Conservation (phyloP, 768 basidiomycete species). For the Leccinum rimulosum region DNA sequence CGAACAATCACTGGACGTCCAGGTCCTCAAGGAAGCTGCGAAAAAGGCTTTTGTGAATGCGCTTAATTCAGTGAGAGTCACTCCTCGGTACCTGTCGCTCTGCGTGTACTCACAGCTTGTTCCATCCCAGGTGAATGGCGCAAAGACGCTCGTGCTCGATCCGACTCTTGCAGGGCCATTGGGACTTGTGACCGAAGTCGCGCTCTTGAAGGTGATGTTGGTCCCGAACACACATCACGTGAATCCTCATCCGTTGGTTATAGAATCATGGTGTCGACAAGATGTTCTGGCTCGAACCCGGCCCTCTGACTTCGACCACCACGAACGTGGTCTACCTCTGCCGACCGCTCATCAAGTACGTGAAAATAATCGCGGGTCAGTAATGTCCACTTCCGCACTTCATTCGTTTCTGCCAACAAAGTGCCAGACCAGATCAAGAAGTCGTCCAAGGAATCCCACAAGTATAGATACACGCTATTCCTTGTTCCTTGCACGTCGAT, state of each 20-base stretch:
- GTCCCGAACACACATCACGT: background rate
- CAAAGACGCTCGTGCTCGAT: slow-evolving; percentile 96
- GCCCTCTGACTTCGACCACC: too few relatives aligned
- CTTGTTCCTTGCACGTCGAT: too few relatives aligned
- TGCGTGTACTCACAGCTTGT: slow-evolving; percentile 5
- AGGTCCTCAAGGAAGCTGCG: slow-evolving; percentile 72
- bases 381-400: too few relatives aligned
- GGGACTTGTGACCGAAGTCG: slow-evolving; percentile 92
- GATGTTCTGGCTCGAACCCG: slow-evolving; percentile 98
- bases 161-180: slow-evolving; percentile 85
- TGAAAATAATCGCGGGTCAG: too few relatives aligned
- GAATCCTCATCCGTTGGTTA: slow-evolving; percentile 8
- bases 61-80: slow-evolving; percentile 67
- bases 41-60: slow-evolving; percentile 81
- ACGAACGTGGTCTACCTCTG: too few relatives aligned
- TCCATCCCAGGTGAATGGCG: slow-evolving; percentile 72
- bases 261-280: slow-evolving; percentile 99
- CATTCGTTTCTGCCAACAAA: too few relatives aligned
- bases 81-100: background rate
- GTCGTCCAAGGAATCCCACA: too few relatives aligned
- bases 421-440: too few relatives aligned
- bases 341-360: too few relatives aligned
- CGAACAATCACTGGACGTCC: slow-evolving; percentile 52
- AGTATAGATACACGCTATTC: too few relatives aligned
- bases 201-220: slow-evolving; percentile 75